Base-by-base conservation (phyloP, 108 stramenopile species). In the Cyclostephanos invisitatus region DNA sequence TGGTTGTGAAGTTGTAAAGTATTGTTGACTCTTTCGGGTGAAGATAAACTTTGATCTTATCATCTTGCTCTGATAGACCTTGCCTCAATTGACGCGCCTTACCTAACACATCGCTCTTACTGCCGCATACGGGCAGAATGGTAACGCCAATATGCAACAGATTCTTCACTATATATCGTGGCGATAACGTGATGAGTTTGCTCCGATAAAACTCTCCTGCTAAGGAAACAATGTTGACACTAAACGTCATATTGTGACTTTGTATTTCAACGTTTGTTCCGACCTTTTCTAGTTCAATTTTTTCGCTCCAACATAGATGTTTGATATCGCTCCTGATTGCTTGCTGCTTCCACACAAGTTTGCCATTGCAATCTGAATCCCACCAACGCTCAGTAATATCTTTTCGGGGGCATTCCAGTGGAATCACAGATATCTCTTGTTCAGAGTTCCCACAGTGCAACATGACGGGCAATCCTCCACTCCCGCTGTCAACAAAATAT, bases 91-190 rank as follows among this genome's bases (percentile, higher is more conserved):
- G 59, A 38, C 22, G 61, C 22, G 74, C 63, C 51, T 62, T 68
- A 24, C 46, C 37, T 20, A 67, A 61, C 7, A 42, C 67, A 40
- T 75, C 74, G 42, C 37, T 35, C 21, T 44, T 15, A 17, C 46
- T 17, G 24, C 76, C 76, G 50, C 25, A 48, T 46, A 77, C n/a
- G 37, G 76, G 71, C 20, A 77, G 35, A 29, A 77, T 72, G 3
- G 71, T 67, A n/a, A 73, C 50, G 7, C 62, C 32, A 7, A 77
- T 77, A 22, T 77, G 76, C 64, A 77, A 18, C 55, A 58, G 40
- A 63, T 77, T 77, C 35, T 77, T 77, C n/a, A 77, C 25, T 28
- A 77, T 77, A 64, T 67, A 77, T 21, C 76, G 50, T 27, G 76
- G 76, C 21, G 56, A 28, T 1, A 77, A 6, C n/a, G 65, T 66